These are phyloP conservation scores for Coemansia sp. DNA, from an alignment of 192 early-diverging fungal species.

Conservation along the genomic window DNA sequence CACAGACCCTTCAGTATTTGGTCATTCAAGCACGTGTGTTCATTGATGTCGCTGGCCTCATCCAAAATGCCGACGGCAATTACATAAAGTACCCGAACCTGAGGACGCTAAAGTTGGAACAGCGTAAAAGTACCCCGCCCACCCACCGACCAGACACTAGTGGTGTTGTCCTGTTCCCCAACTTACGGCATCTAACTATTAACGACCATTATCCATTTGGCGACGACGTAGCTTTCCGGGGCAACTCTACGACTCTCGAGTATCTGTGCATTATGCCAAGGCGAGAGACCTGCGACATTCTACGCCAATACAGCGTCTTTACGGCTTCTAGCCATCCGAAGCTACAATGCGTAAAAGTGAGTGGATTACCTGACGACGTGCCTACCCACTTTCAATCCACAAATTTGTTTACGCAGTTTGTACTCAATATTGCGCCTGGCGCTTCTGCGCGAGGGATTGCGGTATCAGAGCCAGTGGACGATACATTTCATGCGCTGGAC, in stretches of 20 bases:
- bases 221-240: conserved; percentile 17
- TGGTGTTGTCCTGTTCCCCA: conserved; percentile 8
- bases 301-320: conserved; percentile 7
- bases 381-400: not conserved
- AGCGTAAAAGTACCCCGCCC: no score
- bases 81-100: conserved; percentile 3
- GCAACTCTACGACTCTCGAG: conserved; percentile 3
- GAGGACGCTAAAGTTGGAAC: not conserved
- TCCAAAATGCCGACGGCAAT: not conserved
- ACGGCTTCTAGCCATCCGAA: conserved; percentile 1
- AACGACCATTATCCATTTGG: conserved; percentile 9
- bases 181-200: not conserved
- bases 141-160: not conserved
- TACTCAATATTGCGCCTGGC: not conserved
- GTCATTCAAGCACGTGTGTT: not conserved
- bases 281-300: not conserved
- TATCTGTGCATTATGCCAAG: not conserved
- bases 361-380: not conserved
- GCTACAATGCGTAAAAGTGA: not conserved
- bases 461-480: not conserved
- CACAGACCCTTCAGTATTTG: not conserved
- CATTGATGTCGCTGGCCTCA: not conserved
- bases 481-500: not conserved
- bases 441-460: not conserved
- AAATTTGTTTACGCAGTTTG: not conserved